Base-by-base conservation (phyloP, 257 asterid species). In the Nicotiana paniculata region DNA sequence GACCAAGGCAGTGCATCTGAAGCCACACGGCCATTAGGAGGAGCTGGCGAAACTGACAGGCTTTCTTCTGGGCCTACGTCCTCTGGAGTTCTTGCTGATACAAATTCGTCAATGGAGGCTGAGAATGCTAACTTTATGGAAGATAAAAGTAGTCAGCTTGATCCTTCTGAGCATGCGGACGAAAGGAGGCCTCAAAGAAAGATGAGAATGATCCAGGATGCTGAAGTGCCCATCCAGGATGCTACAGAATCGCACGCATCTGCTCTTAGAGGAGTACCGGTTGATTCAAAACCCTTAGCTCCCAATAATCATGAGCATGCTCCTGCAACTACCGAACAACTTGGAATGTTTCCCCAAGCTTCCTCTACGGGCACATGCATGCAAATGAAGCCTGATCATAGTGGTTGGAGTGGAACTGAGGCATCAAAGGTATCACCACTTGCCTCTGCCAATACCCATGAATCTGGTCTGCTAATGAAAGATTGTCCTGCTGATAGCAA, bases 1-100 rank as follows among this genome's bases (percentile, higher is more conserved):
- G 97, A 93, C 51, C 86, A 88, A 68, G 87, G 86, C 87, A 84
- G 83, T 74, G 79, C 80, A 65, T 84, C 90, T n/a, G 97, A 93
- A 84, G 89, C 76, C 68, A 69, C 84, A 13, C 85, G 92, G 90
- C 81, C 91, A 43, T 80, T 90, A 85, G 94, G 91, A 84, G 89
- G 84, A 83, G 82, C 88, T 76, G 90, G 91, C 80, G 91, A 77
- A 63, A 55, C 55, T 61, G 90, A 86, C 18, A 86, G 77, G 83
- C n/a, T 79, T 33, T 48, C 85, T 69, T 59, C 91, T 18, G 87
- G 88, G 4, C 58, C 77, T 39, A 48, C 85, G 28, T 76, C 87
- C 16, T 39, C 83, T 76, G 85, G 85, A 53, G 64, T 37, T 82
- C 80, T 84, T 85, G 68, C 82, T 4, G 91, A 85, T 46, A 82